phyloP scores from a whole-genome alignment of 306 rosid genomes.

The Acacia confusa region DNA sequence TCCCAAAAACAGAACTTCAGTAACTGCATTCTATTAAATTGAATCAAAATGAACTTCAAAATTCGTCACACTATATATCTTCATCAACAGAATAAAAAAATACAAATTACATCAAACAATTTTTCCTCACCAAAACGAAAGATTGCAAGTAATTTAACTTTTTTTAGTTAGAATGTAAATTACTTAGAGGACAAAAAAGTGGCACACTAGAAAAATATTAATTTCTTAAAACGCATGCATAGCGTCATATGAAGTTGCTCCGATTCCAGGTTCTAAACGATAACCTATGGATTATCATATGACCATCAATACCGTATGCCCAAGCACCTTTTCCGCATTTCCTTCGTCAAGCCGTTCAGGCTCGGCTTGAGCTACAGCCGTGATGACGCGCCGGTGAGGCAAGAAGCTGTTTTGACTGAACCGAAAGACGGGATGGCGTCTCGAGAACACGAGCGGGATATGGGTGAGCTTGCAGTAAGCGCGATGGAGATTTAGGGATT shows the following conservation, averaged over 20 bases:
- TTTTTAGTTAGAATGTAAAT: not conserved
- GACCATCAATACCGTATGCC: not conserved
- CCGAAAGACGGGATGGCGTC: constrained; percentile 2
- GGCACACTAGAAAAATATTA: not conserved
- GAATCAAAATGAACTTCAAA: not conserved
- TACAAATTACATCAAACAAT: not conserved
- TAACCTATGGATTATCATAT: not conserved
- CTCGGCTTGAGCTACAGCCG: constrained; percentile 21
- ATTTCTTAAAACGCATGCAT: not conserved
- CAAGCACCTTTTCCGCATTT: constrained; percentile 11
- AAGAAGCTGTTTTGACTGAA: not conserved
- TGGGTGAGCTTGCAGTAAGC: not conserved
- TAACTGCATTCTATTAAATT: not conserved
- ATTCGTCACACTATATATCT: not conserved
- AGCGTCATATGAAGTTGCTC: not conserved
- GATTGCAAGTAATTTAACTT: not conserved
- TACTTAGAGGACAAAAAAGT: not conserved
- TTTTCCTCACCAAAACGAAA: not conserved
- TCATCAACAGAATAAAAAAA: not conserved
- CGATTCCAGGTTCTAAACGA: not conserved
- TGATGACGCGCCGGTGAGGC: constrained; percentile 22
- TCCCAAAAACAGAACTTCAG: not conserved
- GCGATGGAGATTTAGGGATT: constrained; percentile 22
- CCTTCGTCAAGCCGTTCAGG: constrained; percentile 8
- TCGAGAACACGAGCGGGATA: not conserved